These are phyloP conservation scores for Bocquillonia castaneifolia DNA, from an alignment of 441 rosid genomes.

Conservation along the genomic window DNA sequence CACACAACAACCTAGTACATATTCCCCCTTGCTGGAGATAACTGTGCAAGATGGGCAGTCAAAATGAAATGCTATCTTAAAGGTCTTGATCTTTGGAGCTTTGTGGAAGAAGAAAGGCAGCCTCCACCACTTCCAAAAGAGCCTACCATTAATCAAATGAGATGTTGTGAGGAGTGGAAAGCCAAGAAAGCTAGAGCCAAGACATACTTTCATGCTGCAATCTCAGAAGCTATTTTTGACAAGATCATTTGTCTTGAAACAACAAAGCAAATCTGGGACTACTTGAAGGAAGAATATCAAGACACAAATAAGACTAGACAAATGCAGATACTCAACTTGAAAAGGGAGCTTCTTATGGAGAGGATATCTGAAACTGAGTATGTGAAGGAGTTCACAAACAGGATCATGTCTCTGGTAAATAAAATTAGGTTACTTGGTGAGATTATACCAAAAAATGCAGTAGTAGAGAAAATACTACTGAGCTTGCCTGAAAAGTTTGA, in stretches of 20 bases:
- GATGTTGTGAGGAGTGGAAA: neutral
- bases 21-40: too few species aligned
- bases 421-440: neutral
- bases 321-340: too few species aligned
- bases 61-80: neutral
- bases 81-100: neutral
- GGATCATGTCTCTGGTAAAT: neutral
- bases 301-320: too few species aligned
- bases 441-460: neutral
- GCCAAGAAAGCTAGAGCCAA: neutral
- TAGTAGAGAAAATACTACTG: neutral
- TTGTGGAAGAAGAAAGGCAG: neutral
- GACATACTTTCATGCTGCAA: neutral
- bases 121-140: neutral
- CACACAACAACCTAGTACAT: too few species aligned
- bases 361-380: neutral
- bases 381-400: neutral
- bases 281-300: too few species aligned
- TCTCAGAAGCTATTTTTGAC: neutral
- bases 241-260: neutral
- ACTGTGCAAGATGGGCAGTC: too few species aligned
- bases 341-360: neutral
- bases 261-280: neutral
- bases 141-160: neutral
- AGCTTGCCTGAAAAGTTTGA: neutral